These are phyloP conservation scores for Chaetomium fimeti DNA, from an alignment of 495 filamentous ascomycete species.

Conservation along the genomic window DNA sequence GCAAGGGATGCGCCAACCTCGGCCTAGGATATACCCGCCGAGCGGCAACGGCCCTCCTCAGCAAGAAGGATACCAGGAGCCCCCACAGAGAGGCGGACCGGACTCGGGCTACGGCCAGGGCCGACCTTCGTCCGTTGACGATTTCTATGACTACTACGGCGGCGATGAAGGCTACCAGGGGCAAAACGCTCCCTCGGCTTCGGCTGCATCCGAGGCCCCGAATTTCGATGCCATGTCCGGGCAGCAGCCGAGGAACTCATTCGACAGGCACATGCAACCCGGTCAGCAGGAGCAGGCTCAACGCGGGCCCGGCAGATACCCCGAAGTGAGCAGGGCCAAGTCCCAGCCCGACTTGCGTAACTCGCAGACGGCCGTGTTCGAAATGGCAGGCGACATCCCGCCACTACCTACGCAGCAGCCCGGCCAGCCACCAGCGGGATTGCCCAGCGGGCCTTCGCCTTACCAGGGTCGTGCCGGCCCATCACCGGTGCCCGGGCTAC, in stretches of 20 bases:
- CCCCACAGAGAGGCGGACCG: slow-evolving; percentile 24
- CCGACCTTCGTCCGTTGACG: slow-evolving; percentile 44
- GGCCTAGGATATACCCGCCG: slow-evolving; percentile 46
- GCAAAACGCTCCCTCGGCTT: slow-evolving; percentile 34
- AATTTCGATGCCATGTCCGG: slow-evolving; percentile 68
- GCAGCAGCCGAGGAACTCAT: slow-evolving; percentile 47
- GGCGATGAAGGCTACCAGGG: slow-evolving; percentile 31
- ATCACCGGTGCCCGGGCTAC: slow-evolving; percentile 34
- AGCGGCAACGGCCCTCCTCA: slow-evolving; percentile 40
- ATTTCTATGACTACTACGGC: slow-evolving; percentile 60
- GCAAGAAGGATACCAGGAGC: slow-evolving; percentile 33
- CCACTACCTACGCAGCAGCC: slow-evolving; percentile 42
- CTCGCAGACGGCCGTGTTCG: slow-evolving; percentile 64
- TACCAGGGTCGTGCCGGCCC: slow-evolving; percentile 34
- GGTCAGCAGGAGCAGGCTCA: slow-evolving; percentile 39
- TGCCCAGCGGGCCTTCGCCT: slow-evolving; percentile 26
- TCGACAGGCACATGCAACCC: slow-evolving; percentile 46
- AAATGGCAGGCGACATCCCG: slow-evolving; percentile 63
- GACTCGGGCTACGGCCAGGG: slow-evolving; percentile 32
- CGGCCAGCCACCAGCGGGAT: slow-evolving; percentile 13
- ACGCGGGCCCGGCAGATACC: slow-evolving; percentile 43
- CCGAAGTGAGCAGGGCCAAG: slow-evolving; percentile 53
- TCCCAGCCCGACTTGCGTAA: slow-evolving; percentile 68
- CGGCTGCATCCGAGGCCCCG: slow-evolving; percentile 59
- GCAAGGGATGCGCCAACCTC: slow-evolving; percentile 47